Evolutionary conservation across 257 asterid species (phyloP), one percentile per base, ranked within the genome.

Genomic region (Solanum pennellii): DNA sequence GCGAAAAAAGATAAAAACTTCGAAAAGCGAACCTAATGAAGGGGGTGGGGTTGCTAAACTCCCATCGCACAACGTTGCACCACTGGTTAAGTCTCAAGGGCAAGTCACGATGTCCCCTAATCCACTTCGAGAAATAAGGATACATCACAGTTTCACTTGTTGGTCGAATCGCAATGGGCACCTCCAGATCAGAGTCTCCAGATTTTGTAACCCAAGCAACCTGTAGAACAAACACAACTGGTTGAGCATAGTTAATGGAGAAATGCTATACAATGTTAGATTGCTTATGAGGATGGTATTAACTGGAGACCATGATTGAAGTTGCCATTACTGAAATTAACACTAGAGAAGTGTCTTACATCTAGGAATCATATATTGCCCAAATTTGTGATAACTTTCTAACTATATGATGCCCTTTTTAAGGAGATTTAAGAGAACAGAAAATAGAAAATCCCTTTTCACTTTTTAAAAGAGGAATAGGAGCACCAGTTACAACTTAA

Each of bases 61-160:
- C 99, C 99, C 99, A 97, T 92, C 99, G 94, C 85, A 97, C 99
- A 88, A 97, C 99, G 90, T 97, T 97, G 93, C 99, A 97, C 99
- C 99, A 97, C 91, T 97, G 99, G 88, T 97, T 97, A 41, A 97
- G 97, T 89, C 93, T 94, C 89, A 97, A 85, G 90, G 99, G 99
- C 88, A 97, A 92, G 93, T 97, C 99, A 6, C 99, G 98, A 89
- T 97, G 99, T 52, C 99, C 99, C 91, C 99, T 94, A 72, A 97
- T 96, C 99, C 99, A 97, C 93, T 96, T 97, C 62, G 99, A 95
- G 88, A 93, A 97, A 88, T 95, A 96, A 86, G 99, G 99, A 93
- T 97, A 97, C 99, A 97, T 97, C 74, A 95, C 99, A 20, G 99
- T 97, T 93, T 97, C 99, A 92, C 99, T 97, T 31, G 99, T 97